Evolutionary conservation across 371 early-diverging fungal genomes (phyloP).

Genomic region (Paraphysoderma sedebokerense): DNA sequence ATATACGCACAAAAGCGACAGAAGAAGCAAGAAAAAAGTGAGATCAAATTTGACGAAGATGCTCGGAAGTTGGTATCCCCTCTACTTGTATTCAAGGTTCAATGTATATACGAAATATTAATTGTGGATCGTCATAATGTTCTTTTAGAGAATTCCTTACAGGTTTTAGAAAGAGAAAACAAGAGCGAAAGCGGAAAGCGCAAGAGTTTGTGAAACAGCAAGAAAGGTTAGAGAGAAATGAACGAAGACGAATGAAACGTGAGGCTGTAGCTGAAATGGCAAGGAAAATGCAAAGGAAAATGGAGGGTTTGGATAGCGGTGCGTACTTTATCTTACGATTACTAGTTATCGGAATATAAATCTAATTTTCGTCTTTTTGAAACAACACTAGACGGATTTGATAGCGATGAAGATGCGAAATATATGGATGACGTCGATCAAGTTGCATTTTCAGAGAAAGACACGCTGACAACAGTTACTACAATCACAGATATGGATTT

Average conservation of each 20-base stretch:
- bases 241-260: slow-evolving; percentile 1
- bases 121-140: not conserved
- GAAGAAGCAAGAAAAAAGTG: slow-evolving; percentile 36
- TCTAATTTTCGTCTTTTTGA: no score
- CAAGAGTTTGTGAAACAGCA: slow-evolving; percentile 27
- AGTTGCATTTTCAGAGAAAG: no score
- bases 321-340: not conserved
- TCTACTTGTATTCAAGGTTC: no score
- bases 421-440: no score
- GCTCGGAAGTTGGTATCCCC: slow-evolving; percentile 27
- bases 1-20: slow-evolving; percentile 54
- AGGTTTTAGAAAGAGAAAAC: slow-evolving; percentile 66
- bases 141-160: slow-evolving; percentile 44
- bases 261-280: not conserved
- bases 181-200: slow-evolving; percentile 42
- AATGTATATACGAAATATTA: not conserved
- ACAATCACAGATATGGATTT: no score
- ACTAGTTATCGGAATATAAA: not conserved
- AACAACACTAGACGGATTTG: no score
- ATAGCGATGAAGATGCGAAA: no score
- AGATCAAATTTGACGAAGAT: slow-evolving; percentile 41
- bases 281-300: not conserved
- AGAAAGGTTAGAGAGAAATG: slow-evolving; percentile 31
- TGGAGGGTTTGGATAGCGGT: not conserved
- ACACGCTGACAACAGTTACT: no score